These are phyloP conservation scores for Eimeria nieschulzi DNA, from an alignment of 169 alveolate species.

Conservation along the genomic window DNA sequence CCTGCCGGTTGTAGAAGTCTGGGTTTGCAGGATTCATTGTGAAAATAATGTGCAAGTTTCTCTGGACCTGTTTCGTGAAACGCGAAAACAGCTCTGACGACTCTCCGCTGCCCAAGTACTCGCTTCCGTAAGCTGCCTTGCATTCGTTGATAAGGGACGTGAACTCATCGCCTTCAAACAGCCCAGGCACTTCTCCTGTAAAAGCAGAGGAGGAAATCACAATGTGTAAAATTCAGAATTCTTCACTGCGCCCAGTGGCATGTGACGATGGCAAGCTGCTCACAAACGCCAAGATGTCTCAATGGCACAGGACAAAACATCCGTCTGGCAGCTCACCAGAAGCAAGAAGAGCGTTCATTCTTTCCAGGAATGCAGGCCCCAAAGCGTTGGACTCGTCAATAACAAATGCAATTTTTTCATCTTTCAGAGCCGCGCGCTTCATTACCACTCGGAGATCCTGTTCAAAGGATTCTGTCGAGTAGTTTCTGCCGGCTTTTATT, in stretches of 20 bases:
- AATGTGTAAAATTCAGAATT: no score
- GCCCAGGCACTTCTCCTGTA: slow-evolving; percentile 98
- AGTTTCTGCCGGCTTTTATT: slow-evolving; percentile 97
- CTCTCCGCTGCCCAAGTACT: slow-evolving; percentile 66
- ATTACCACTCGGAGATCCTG: slow-evolving; percentile 96
- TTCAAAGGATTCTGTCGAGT: slow-evolving; percentile 92
- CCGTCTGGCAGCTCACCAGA: slow-evolving; percentile 71
- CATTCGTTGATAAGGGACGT: slow-evolving; percentile 93
- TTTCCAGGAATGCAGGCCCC: slow-evolving; percentile 98
- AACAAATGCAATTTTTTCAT: slow-evolving; percentile 96
- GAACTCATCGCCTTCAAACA: slow-evolving; percentile 98
- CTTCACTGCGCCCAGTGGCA: no score
- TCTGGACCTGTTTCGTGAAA: slow-evolving; percentile 95
- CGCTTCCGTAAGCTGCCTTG: slow-evolving; percentile 85
- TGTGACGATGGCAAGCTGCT: no score
- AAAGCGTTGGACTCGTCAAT: slow-evolving; percentile 98
- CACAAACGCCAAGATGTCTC: neutral
- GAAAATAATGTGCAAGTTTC: slow-evolving; percentile 97
- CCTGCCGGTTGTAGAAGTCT: slow-evolving; percentile 96
- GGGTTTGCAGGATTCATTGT: slow-evolving; percentile 99
- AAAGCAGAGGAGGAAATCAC: neutral
- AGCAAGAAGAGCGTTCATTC: slow-evolving; percentile 99
- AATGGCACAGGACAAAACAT: neutral
- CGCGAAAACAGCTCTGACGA: slow-evolving; percentile 94
- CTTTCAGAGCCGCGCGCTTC: slow-evolving; percentile 97